These are phyloP conservation scores for Flaveria sonorensis DNA, from an alignment of 129 eudicot genomes.

Conservation along the genomic window DNA sequence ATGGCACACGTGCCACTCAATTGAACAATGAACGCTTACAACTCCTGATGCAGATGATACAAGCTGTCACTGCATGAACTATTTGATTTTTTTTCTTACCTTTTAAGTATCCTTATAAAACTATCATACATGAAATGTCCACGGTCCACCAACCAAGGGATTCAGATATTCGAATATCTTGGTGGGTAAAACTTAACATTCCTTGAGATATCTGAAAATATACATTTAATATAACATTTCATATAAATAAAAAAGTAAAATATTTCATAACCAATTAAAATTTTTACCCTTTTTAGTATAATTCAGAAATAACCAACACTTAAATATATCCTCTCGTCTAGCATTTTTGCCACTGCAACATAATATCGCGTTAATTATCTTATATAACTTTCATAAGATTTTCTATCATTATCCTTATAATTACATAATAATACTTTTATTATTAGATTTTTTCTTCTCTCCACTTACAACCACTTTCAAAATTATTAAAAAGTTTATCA, in stretches of 20 bases:
- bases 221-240: background rate
- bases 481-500: too few relatives aligned
- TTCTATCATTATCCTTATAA: too few relatives aligned
- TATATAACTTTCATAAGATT: too few relatives aligned
- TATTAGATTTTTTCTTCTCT: too few relatives aligned
- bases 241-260: background rate
- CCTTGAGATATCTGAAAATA: background rate
- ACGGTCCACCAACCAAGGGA: conserved; percentile 14
- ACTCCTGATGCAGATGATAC: too few relatives aligned
- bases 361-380: background rate
- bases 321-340: background rate
- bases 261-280: background rate
- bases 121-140: background rate
- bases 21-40: too few relatives aligned
- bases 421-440: too few relatives aligned
- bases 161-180: background rate
- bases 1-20: too few relatives aligned
- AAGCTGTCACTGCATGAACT: too few relatives aligned
- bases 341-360: background rate
- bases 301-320: conserved; percentile 4
- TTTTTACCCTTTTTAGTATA: background rate
- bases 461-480: too few relatives aligned
- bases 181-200: background rate
- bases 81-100: too few relatives aligned
- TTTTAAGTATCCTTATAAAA: background rate